Evolutionary conservation across 2,329 filamentous ascomycete species (phyloP), one percentile per base, ranked within the genome.

Genomic region (Pseudocercospora pini-densiflorae): DNA sequence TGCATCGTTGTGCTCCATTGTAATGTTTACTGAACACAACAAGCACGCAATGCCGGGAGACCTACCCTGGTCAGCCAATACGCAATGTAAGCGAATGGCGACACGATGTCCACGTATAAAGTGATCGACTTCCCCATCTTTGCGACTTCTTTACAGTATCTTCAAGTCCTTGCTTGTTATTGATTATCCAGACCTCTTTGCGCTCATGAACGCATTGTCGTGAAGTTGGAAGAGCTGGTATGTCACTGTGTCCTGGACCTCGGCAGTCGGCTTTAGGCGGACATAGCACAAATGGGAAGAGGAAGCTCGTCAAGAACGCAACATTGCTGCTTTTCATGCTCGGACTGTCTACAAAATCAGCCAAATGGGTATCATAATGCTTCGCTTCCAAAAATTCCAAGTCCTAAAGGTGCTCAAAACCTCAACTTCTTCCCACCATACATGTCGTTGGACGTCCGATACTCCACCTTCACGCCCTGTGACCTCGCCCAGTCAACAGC

Each of bases 41-140:
- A 43, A 36, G 63, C 47, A 53, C 27, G 51, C 60, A 33, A 54
- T 27, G 27, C 43, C 51, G 53, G 6, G 10, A 31, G 43, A 76
- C 83, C 70, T 78, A 87, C 86, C 74, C 81, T 79, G 29, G 86
- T 75, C 36, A 87, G 77, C 71, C 86, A 83, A 74, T 87, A 89
- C 2, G 84, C 87, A 63, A 88, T 80, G 71, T 89, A 89, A 0
- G 81, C 85, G 75, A 89, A 89, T 0, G 87, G 87, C 66, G 83
- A 86, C 24, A 89, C 81, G 10, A 87, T 80, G 77, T 89, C 87
- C 54, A 89, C 75, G 70, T 86, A 89, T 14, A 89, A 78, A 0
- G 84, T 87, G 61, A 89, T 80, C 72, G 3, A 83, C 81, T 53
- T 75, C 77, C 23, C 57, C 57, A 59, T 59, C 4, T 45, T 59